Evolutionary conservation across 208 protist species (phyloP).

Genomic region (Trichomonas vaginalis): DNA sequence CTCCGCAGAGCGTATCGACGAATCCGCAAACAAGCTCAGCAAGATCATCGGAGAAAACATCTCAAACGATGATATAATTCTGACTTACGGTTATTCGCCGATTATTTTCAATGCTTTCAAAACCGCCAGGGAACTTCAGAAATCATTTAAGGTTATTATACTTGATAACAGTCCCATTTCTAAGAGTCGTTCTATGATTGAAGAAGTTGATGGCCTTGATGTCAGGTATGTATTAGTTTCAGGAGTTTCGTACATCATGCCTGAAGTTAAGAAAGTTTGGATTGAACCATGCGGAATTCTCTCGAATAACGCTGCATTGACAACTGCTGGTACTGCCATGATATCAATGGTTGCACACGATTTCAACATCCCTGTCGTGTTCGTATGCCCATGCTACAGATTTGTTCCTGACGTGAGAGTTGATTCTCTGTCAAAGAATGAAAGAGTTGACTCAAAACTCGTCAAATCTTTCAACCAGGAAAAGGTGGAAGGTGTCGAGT

Average conservation of each 20-base stretch:
- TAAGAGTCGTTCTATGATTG: neutral
- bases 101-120: neutral
- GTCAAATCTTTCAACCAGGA: neutral
- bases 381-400: neutral
- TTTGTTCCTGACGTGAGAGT: neutral
- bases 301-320: neutral
- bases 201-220: neutral
- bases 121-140: neutral
- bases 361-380: neutral
- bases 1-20: neutral
- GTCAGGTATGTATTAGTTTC: neutral
- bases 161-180: neutral
- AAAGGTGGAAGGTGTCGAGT: neutral
- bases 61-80: neutral
- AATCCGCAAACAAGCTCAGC: neutral
- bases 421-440: neutral
- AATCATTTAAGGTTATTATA: neutral
- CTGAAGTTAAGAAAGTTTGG: neutral
- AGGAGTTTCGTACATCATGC: neutral
- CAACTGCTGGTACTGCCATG: neutral
- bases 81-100: neutral
- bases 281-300: neutral
- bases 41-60: neutral
- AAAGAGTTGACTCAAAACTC: neutral
- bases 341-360: conserved; percentile 8